Percentiles rank a stretch among this genome's conserved stretches.
phyloP scores from a whole-genome alignment of 2,329 filamentous ascomycete genomes.

The Leptographium flavum region DNA sequence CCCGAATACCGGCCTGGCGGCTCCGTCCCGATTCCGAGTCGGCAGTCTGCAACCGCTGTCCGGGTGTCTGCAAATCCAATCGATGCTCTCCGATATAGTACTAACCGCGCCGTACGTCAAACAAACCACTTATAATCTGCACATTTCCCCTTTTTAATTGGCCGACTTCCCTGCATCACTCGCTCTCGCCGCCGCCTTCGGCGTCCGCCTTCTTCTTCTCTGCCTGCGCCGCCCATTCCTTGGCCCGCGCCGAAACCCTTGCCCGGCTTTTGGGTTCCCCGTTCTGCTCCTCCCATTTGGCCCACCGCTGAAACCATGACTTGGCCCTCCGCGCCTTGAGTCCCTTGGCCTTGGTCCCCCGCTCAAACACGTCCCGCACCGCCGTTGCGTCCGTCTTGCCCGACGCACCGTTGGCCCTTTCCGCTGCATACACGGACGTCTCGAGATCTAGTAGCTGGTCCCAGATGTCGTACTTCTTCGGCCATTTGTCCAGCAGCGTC shows the following conservation, averaged over 20 bases:
- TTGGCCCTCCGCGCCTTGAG: slow-evolving; percentile 73
- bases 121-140: not conserved
- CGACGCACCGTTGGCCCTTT: slow-evolving; percentile 32
- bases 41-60: too few relatives aligned
- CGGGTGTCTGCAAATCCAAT: too few relatives aligned
- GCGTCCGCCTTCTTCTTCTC: slow-evolving; percentile 17
- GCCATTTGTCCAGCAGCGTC: slow-evolving; percentile 67
- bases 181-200: slow-evolving; percentile 11
- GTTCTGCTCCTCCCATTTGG: slow-evolving; percentile 67
- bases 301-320: slow-evolving; percentile 86
- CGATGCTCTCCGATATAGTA: too few relatives aligned
- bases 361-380: slow-evolving; percentile 68
- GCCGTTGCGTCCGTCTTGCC: slow-evolving; percentile 33
- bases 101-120: too few relatives aligned
- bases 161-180: not conserved
- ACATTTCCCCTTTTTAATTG: not conserved
- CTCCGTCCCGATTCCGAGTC: too few relatives aligned
- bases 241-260: slow-evolving; percentile 54
- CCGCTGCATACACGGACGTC: slow-evolving; percentile 40
- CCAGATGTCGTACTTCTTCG: slow-evolving; percentile 87
- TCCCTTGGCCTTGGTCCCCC: slow-evolving; percentile 52
- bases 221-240: slow-evolving; percentile 47
- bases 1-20: too few relatives aligned
- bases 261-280: slow-evolving; percentile 58
- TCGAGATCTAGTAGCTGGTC: slow-evolving; percentile 84